Evolutionary conservation across 2,329 filamentous ascomycete species (phyloP).

Genomic region (Albophoma yamanashiensis): DNA sequence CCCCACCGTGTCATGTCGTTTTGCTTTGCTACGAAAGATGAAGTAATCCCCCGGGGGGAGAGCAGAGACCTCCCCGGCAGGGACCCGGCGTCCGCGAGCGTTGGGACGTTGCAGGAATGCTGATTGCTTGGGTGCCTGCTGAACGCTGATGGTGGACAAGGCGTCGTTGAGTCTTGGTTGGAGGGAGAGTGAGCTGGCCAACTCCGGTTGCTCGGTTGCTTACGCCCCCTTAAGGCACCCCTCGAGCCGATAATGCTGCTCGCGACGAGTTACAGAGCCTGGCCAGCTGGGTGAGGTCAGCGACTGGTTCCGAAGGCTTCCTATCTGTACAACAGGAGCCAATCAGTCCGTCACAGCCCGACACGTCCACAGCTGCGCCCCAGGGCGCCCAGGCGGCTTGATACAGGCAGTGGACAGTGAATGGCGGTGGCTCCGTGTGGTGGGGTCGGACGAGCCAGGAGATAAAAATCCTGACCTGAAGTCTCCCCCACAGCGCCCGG

Average conservation of each 20-base stretch:
- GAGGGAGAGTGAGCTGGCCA: neutral
- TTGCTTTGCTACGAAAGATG: neutral
- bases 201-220: neutral
- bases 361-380: constrained; percentile 13
- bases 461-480: neutral
- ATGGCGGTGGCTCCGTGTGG: neutral
- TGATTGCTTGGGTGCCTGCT: neutral
- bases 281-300: neutral
- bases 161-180: neutral
- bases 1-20: neutral
- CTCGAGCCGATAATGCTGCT: neutral
- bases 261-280: neutral
- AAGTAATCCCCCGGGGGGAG: neutral
- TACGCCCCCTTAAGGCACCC: neutral
- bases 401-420: neutral
- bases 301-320: neutral
- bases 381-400: constrained; percentile 6
- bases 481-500: neutral
- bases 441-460: neutral
- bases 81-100: neutral
- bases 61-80: neutral
- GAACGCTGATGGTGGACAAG: neutral
- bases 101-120: neutral
- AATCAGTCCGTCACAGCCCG: constrained; percentile 19
- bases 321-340: constrained; percentile 9